Base-by-base conservation (phyloP, 2,329 filamentous ascomycete genomes). In the Nemania serpens region DNA sequence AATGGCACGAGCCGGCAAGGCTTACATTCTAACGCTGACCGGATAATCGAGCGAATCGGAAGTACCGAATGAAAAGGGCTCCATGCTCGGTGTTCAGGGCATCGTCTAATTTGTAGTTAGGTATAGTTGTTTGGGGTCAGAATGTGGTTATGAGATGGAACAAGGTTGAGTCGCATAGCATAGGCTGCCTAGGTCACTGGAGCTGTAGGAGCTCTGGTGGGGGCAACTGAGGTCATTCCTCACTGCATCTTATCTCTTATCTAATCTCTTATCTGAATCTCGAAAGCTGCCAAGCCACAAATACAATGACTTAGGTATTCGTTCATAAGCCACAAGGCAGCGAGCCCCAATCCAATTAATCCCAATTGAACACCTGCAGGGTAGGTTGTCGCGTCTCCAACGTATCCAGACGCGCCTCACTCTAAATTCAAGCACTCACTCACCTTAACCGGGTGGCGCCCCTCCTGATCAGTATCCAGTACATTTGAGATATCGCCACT, bases 11-110 rank as follows among this genome's bases (percentile, higher is more conserved):
- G 34, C 33, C 41, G 37, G 20, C 22, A 48, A 18, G 49, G 68
- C 81, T 66, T 71, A 87, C 86, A 90, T 87, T 75, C 86, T 84
- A 70, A 89, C 80, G 77, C 81, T 86, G 68, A 89, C 82, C 18
- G 90, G 87, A 66, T 93, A 85, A 69, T 92, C 84, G 69, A 98
- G 83, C 75, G 91, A 88, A 67, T 92, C 90, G 61, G 95, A 97
- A 72, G 88, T 91, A 68, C 92, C 93, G 80, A 98, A 98, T 33
- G 93, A 96, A 77, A 97, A 97, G 54, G 93, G 90, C 78, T 99
- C 95, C 92, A 97, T 97, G 45, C 47, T 67, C 55, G 20, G 45
- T 47, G 59, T 43, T 39, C 17, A 45, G 61, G 34, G 25, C 25
- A 29, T 29, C 7, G 25, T 29, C 25, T 29, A 29, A 29, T 29